These are phyloP conservation scores for Hericium erinaceus DNA, from an alignment of 768 basidiomycete genomes.

Conservation along the genomic window DNA sequence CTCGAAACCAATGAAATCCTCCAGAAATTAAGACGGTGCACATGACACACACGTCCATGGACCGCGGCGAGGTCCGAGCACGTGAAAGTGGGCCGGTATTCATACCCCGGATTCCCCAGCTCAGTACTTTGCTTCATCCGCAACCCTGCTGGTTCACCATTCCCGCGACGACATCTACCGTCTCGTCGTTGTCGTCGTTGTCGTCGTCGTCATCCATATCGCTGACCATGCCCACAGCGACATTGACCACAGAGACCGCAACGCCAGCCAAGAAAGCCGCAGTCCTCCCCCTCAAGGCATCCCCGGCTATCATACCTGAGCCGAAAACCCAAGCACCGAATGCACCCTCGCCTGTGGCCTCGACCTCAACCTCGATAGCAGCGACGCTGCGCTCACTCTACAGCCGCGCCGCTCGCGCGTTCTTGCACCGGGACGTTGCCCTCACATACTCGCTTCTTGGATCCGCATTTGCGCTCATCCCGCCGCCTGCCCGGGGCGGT, in stretches of 20 bases:
- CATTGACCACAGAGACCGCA: conserved; percentile 1
- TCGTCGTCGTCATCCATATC: background rate
- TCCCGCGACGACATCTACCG: background rate
- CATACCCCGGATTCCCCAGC: background rate
- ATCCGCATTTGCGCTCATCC: conserved; percentile 57
- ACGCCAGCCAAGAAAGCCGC: background rate
- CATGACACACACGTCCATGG: background rate
- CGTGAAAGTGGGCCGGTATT: background rate
- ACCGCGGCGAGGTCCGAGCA: background rate
- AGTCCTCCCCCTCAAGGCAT: conserved; percentile 4
- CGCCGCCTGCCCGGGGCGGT: conserved; percentile 22
- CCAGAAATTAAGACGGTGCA: background rate
- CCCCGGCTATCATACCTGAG: background rate
- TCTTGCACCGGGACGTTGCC: conserved; percentile 63
- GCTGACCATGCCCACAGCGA: conserved; percentile 9
- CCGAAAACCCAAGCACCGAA: background rate
- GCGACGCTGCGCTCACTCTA: conserved; percentile 64
- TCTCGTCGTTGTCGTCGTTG: background rate
- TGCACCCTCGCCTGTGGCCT: background rate
- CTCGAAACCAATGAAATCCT: background rate
- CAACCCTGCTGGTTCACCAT: no score
- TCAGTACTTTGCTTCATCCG: background rate
- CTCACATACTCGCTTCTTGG: conserved; percentile 56
- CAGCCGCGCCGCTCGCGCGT: conserved; percentile 68
- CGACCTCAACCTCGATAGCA: conserved; percentile 18